Base-by-base conservation (phyloP, 2,329 filamentous ascomycete species). In the Cladobotryum protrusum region DNA sequence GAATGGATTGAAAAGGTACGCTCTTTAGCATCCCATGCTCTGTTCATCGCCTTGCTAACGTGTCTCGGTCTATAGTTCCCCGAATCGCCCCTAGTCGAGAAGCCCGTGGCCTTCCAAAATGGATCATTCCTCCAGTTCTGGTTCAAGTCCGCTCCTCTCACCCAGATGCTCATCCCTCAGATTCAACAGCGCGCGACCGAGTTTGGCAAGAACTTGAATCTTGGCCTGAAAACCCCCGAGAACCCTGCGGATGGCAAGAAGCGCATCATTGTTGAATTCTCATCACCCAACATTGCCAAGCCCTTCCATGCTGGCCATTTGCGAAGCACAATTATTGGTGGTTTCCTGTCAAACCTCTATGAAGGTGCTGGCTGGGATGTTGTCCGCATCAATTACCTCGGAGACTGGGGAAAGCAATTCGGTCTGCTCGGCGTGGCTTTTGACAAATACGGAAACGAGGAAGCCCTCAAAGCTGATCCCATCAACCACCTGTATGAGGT, bases 271-370 rank as follows among this genome's bases (percentile, higher is more conserved):
- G 79, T 93, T 59, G 88, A 93, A 62, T 93, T 92, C 68, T 89
- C 85, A 7, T 90, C 86, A 7, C 88, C 89, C 45, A 93, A 93
- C 65, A 90, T 93, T 52, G 88, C 88, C 42, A 92, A 92, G 70
- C 87, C 86, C 19, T 90, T 90, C 72, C 86, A 89, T 63, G 86
- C 86, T 36, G 85, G 86, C 12, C 86, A 91, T 67, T 72, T 90
- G 59, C 78, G 87, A 61, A 86, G 82, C 59, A 91, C 86, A 35
- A 89, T 90, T 62, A 89, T 90, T 53, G 86, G 86, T 44, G 85
- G 85, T 36, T 90, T 89, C 70, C 72, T 90, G 37, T 73, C 84
- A 18, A 89, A 89, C 63, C 69, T 89, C 15, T 86, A 89, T 64
- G 76, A 85, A 59, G 73, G 72, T 32, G 82, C 82, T 33, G 87